Evolutionary conservation across 148 eudicot species (phyloP), one percentile per base, ranked within the genome.

Genomic region (Persicaria tinctoria): DNA sequence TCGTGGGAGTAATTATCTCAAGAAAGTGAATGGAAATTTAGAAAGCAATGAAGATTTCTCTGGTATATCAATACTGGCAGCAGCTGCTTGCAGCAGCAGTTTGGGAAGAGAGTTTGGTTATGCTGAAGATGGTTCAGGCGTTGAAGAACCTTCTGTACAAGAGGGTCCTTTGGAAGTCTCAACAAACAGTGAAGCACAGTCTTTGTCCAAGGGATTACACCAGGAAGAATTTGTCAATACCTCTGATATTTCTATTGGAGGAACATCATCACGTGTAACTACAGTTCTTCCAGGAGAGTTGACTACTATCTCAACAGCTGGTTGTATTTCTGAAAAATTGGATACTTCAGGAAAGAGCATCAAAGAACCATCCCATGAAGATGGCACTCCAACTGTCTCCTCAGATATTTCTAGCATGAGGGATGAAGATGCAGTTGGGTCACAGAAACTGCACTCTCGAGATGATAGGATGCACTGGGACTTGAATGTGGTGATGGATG

Each of bases 51-150:
- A 80, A 46, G 91, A 87, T 68, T 91, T 90, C 74, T 93, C 88
- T 46, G 94, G 94, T 68, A 93, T 93, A 83, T 84, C 87, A 49
- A 84, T 93, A 68, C 91, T 93, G 74, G 98, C 98, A 8, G 93
- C 89, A 78, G 90, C 93, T 71, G 98, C 98, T 50, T 89, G 93
- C 79, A 78, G 78, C 79, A 84, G 82, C 75, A 82, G 83, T 77
- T 77, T 85, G 74, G 83, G 69, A 55, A 85, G 77, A 76, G 84
- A 78, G 60, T 46, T 44, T 77, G 81, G 68, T 55, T 41, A 78
- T 80, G 80, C 74, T 9, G 78, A 84, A 46, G 82, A 71, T 70
- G 78, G 77, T 74, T 27, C 76, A 71, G 76, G 47, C 53, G 73
- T 48, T 76, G 85, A 78, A 60, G 84, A 80, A 45, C 23, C 68